Base-by-base conservation (phyloP, 2,329 filamentous ascomycete species). In the Neoascochyta sp. region DNA sequence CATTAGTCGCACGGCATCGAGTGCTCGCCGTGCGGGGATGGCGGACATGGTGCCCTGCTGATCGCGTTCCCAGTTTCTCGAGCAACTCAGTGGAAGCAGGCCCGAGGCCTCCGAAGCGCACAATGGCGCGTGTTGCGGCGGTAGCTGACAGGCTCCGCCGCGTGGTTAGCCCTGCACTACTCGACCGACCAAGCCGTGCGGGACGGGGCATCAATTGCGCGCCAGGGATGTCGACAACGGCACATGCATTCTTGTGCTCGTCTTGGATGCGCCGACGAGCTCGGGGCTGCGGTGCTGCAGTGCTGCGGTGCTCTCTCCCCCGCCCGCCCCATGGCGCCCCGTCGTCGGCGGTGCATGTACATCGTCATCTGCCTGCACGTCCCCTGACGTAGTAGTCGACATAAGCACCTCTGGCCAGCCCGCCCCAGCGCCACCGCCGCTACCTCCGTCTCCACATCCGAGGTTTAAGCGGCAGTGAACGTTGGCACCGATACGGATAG, bases 401-500 rank as follows among this genome's bases (percentile, higher is more conserved):
- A 45, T 50, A 57, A 58, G 49, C 53, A 50, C 42, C 46, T 32
- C 31, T 30, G 24, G 41, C 27, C 45, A 54, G 54, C 54, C 50
- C 39, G 46, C 40, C 32, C 49, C 48, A 49, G 47, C 40, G 50
- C 50, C 37, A 44, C 42, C 34, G 15, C n/a, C n/a, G n/a, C n/a
- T n/a, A n/a, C n/a, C n/a, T n/a, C n/a, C n/a, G n/a, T n/a, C n/a
- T n/a, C n/a, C n/a, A n/a, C n/a, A n/a, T n/a, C n/a, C n/a, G n/a
- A n/a, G n/a, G n/a, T n/a, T n/a, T n/a, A n/a, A n/a, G n/a, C 11
- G 21, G 14, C 23, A 15, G 25, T 15, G 17, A 19, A 22, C 24
- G 34, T 10, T 42, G 49, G 47, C 38, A 43, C 41, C 28, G 34
- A 27, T 37, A 27, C 22, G 27, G 9, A 16, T 32, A 32, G 32